A percentile compares a stretch with the other conserved stretches of the same genome.
Evolutionary conservation across 1,284 basidiomycete genomes (phyloP).

Genomic region (Veloporphyrellus conicus): DNA sequence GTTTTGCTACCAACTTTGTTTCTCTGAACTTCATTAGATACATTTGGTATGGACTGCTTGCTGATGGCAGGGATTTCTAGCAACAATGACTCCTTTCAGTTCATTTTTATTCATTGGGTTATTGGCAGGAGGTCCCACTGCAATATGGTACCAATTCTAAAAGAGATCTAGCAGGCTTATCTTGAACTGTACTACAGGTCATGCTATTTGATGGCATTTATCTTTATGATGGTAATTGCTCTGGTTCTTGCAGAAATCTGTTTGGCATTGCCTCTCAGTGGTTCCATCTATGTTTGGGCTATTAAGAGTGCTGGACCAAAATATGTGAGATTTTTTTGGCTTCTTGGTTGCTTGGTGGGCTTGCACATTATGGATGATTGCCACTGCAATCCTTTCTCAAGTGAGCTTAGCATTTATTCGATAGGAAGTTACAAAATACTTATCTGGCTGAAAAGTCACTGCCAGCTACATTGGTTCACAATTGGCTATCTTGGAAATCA

Average conservation of each 20-base stretch:
- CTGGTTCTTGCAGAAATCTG: conserved; percentile 82
- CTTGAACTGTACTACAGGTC: conserved; percentile 50
- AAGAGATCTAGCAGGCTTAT: not conserved
- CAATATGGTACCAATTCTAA: conserved; percentile 54
- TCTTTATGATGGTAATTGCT: conserved; percentile 83
- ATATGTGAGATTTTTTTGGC: conserved; percentile 75
- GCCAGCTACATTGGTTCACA: conserved; percentile 83
- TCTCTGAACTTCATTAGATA: conserved; percentile 83
- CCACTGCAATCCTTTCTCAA: conserved; percentile 78
- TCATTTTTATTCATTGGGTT: conserved; percentile 77
- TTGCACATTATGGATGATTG: conserved; percentile 87
- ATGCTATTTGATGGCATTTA: conserved; percentile 70
- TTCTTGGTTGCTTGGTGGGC: conserved; percentile 89
- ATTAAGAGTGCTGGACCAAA: conserved; percentile 83
- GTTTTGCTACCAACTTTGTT: conserved; percentile 80
- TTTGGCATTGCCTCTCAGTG: conserved; percentile 78
- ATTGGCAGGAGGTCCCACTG: conserved; percentile 78
- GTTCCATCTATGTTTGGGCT: conserved; percentile 88
- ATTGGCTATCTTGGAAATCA: conserved; percentile 69
- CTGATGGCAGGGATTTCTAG: conserved; percentile 7
- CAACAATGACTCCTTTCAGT: conserved; percentile 36
- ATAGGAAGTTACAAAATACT: not conserved
- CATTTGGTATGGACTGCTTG: conserved; percentile 50
- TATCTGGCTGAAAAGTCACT: conserved; percentile 50
- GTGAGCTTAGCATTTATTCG: conserved; percentile 35